Base-by-base conservation (phyloP, 768 basidiomycete species). In the Rhizopogon vesiculosus region DNA sequence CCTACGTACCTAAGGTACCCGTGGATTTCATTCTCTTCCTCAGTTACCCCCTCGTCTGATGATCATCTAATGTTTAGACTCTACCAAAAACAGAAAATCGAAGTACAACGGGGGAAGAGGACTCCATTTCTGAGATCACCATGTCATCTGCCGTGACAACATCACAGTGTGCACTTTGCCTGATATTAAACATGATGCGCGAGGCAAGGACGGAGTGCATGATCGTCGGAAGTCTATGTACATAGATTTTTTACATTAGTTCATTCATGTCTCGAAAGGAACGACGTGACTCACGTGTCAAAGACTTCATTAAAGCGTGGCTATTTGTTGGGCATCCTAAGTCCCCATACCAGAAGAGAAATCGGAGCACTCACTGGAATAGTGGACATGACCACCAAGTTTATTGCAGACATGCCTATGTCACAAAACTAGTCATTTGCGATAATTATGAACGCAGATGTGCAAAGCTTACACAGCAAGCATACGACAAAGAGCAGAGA, bases 101-200 rank as follows among this genome's bases (percentile, higher is more conserved):
- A 48, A 48, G 46, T 46, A n/a, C 7, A 18, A 3, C 7, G 16
- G 29, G 16, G 2, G 31, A 18, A 19, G 45, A 15, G 40, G 40
- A 29, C 7, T 28, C 16, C 35, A 42, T 33, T 7, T 42, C 48
- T 15, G 28, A 33, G 3, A 15, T 31, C 10, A 42, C 48, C 16
- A 31, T 15, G 18, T 16, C n/a, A 16, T 10, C n/a, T 16, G 18
- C n/a, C 13, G 8, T 18, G 33, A 45, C 15, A 29, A 29, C 31
- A 39, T 53, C 38, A 15, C 51, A 56, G 19, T 38, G 28, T 44
- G 50, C 55, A 33, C 25, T 53, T 39, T 56, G 41, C 6, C 55
- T 29, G 9, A 56, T 22, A 38, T 56, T 45, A 18, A 53, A 56
- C 55, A 56, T 56, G 42, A 52, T 56, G 22, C 50, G 55, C 0